Percentiles rank a stretch among this genome's conserved stretches.
These are phyloP conservation scores for Zymoseptoria passerinii DNA, from an alignment of 2,329 filamentous ascomycete species.

Conservation along the genomic window DNA sequence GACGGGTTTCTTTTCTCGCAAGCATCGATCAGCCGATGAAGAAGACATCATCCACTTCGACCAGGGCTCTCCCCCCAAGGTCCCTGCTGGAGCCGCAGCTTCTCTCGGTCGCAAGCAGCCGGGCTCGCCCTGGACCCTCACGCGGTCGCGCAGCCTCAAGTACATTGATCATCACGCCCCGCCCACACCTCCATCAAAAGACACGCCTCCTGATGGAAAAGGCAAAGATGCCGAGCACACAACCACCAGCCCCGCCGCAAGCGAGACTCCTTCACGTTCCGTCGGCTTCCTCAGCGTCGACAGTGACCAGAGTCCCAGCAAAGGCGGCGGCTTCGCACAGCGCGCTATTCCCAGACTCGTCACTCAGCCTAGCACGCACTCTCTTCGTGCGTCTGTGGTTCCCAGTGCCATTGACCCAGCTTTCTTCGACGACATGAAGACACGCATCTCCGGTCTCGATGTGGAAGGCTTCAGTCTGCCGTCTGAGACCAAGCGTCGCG, in stretches of 20 bases:
- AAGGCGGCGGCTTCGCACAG: slow-evolving; percentile 19
- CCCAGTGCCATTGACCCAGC: slow-evolving; percentile 16
- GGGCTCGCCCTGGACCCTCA: slow-evolving; percentile 1
- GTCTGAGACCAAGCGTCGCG: slow-evolving; percentile 15
- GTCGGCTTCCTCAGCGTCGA: slow-evolving; percentile 14
- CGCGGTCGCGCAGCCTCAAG: slow-evolving; percentile 23
- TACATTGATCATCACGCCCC: slow-evolving; percentile 24
- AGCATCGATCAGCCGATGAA: slow-evolving; percentile 7
- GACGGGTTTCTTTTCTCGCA: slow-evolving; percentile 17
- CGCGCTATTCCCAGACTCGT: slow-evolving; percentile 19
- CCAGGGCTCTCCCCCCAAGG: background rate
- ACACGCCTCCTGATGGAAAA: slow-evolving; percentile 33
- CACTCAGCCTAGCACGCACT: slow-evolving; percentile 25
- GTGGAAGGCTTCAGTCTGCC: slow-evolving; percentile 26
- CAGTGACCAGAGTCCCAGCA: slow-evolving; percentile 17
- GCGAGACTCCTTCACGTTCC: slow-evolving; percentile 9
- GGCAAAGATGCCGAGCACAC: slow-evolving; percentile 2
- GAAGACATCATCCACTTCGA: background rate
- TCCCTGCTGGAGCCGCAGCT: background rate
- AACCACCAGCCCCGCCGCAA: slow-evolving; percentile 3
- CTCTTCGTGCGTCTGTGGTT: slow-evolving; percentile 24
- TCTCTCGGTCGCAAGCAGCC: background rate
- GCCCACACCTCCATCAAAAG: slow-evolving; percentile 38
- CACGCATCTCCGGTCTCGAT: slow-evolving; percentile 21
- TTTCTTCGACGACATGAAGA: slow-evolving; percentile 23